Evolutionary conservation across 345 rosid species (phyloP).

Genomic region (Eucalyptus tenuipes): DNA sequence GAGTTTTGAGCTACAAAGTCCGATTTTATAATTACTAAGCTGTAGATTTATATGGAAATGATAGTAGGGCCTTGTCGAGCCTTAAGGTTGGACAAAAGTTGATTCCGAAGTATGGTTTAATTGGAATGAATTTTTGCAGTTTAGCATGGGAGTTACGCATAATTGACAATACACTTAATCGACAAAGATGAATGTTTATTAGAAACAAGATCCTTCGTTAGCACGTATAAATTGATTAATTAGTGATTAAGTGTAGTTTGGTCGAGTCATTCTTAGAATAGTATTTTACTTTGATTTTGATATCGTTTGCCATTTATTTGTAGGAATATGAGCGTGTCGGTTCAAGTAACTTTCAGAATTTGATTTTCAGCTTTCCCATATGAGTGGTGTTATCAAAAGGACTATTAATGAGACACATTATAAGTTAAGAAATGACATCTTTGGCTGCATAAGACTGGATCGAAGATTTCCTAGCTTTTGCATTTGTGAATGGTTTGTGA

Average conservation of each 20-base stretch:
- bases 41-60: neutral
- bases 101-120: neutral
- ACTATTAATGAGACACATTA: no score
- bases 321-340: neutral
- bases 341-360: neutral
- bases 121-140: neutral
- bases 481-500: neutral
- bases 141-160: neutral
- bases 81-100: neutral
- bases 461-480: neutral
- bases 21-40: no score
- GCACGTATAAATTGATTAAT: no score
- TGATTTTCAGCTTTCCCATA: neutral
- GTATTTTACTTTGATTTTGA: neutral
- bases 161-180: neutral
- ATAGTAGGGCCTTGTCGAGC: neutral
- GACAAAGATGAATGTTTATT: no score
- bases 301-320: neutral
- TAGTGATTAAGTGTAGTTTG: no score
- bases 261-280: neutral
- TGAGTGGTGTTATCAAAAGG: neutral
- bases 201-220: no score
- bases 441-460: neutral
- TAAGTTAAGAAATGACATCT: neutral
- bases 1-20: neutral